Conservation (phyloP, 257 asterid species). For the Buddleja alternifolia region DNA sequence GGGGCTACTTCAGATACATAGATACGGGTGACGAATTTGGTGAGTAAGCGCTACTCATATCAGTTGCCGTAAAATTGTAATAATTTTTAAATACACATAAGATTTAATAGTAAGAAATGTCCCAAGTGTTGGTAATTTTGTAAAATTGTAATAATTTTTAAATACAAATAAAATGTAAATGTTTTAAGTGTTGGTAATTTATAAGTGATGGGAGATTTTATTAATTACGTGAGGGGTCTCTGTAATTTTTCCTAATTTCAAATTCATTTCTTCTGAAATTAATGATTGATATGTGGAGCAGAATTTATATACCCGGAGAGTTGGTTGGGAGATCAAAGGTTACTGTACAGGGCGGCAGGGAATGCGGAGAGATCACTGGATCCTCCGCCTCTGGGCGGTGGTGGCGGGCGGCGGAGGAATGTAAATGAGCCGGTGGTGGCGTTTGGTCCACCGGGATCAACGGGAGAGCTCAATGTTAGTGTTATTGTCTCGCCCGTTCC, state of each 20-base stretch:
- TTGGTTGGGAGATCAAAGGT: slow-evolving; percentile 90
- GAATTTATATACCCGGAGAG: slow-evolving; percentile 82
- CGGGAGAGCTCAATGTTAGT: slow-evolving; percentile 90
- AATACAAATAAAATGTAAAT: no score
- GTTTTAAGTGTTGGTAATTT: no score
- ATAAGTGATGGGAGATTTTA: no score
- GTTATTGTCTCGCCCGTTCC: slow-evolving; percentile 83
- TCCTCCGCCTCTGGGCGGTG: slow-evolving; percentile 55
- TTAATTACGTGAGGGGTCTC: no score
- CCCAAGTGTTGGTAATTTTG: no score
- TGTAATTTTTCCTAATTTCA: no score
- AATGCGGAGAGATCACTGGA: slow-evolving; percentile 77
- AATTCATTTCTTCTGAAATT: slow-evolving; percentile 11
- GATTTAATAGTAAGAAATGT: no score
- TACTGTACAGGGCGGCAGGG: slow-evolving; percentile 80
- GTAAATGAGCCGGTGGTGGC: slow-evolving; percentile 80
- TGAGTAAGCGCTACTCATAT: slow-evolving; percentile 37
- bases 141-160: no score
- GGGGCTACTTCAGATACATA: slow-evolving; percentile 70
- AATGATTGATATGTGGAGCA: slow-evolving; percentile 35
- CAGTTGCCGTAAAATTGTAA: no score
- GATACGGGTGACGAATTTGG: slow-evolving; percentile 76
- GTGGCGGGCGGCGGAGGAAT: slow-evolving; percentile 39
- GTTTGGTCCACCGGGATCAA: slow-evolving; percentile 95
- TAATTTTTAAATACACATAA: no score